Evolutionary conservation across 2,329 filamentous ascomycete species (phyloP).

Genomic region (Fusarium secorum): DNA sequence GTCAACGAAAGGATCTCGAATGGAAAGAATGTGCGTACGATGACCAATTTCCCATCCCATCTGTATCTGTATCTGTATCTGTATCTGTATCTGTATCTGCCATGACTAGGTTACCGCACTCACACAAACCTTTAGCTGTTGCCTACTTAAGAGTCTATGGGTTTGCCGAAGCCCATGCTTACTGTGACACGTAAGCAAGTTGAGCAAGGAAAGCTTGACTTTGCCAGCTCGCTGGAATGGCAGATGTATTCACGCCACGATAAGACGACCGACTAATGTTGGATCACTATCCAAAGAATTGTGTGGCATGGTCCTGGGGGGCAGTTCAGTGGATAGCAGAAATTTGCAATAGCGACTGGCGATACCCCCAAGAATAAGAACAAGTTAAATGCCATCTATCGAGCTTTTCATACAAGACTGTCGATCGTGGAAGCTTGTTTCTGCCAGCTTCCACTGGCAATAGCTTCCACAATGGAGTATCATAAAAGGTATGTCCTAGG

Average conservation of each 20-base stretch:
- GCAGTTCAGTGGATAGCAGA: neutral
- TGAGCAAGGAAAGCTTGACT: constrained; percentile 66
- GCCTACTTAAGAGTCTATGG: constrained; percentile 70
- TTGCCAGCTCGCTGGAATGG: constrained; percentile 65
- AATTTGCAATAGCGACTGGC: neutral
- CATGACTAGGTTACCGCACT: constrained; percentile 1
- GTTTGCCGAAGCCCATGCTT: constrained; percentile 67
- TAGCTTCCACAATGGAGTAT: neutral
- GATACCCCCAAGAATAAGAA: neutral
- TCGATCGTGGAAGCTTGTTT: neutral
- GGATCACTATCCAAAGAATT: neutral
- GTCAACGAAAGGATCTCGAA: constrained; percentile 75
- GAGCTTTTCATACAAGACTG: neutral
- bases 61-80: neutral
- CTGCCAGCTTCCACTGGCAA: neutral
- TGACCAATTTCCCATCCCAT: neutral
- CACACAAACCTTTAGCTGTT: constrained; percentile 54
- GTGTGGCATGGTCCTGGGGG: neutral
- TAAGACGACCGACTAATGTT: constrained; percentile 52
- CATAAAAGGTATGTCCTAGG: neutral
- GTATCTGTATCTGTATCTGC: constrained; percentile 6
- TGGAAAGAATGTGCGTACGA: constrained; percentile 74
- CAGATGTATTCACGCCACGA: constrained; percentile 69
- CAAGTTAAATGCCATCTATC: neutral
- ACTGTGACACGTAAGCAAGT: constrained; percentile 66